Evolutionary conservation across 345 rosid species (phyloP).

Genomic region (Lenwebbia sp.): DNA sequence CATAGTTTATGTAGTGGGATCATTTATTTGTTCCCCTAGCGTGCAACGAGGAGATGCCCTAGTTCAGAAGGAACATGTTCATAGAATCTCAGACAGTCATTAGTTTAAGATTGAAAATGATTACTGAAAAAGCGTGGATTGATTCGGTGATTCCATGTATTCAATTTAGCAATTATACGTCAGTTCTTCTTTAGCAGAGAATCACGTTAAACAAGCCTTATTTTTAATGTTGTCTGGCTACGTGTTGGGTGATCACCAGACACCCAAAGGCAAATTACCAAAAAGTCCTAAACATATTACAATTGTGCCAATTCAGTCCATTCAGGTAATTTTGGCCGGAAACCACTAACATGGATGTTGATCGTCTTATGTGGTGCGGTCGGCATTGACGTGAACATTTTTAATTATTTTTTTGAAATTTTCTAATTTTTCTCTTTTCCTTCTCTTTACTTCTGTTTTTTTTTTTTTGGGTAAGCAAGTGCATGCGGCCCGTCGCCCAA

Average conservation of each 20-base stretch:
- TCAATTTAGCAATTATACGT: not conserved
- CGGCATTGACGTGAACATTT: too few species aligned
- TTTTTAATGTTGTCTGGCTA: not conserved
- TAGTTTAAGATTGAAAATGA: not conserved
- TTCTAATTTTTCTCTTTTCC: too few species aligned
- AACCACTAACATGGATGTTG: too few species aligned
- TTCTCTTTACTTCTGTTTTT: too few species aligned
- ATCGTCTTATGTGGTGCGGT: too few species aligned
- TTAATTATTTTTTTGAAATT: too few species aligned
- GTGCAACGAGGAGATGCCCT: not conserved
- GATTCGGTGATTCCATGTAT: not conserved
- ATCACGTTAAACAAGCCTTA: not conserved
- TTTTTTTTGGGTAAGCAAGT: too few species aligned
- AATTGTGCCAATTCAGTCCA: too few species aligned
- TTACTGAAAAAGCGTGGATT: not conserved
- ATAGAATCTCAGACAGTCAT: not conserved
- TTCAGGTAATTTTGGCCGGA: too few species aligned
- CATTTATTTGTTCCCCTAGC: not conserved
- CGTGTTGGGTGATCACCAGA: not conserved
- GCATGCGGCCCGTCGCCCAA: too few species aligned
- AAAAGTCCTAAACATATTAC: too few species aligned
- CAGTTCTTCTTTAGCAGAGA: not conserved
- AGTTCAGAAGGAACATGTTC: not conserved
- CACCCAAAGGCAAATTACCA: not conserved
- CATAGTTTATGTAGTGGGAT: not conserved